These are phyloP conservation scores for Chaetomidium leptoderma DNA, from an alignment of 495 filamentous ascomycete species.

Conservation along the genomic window DNA sequence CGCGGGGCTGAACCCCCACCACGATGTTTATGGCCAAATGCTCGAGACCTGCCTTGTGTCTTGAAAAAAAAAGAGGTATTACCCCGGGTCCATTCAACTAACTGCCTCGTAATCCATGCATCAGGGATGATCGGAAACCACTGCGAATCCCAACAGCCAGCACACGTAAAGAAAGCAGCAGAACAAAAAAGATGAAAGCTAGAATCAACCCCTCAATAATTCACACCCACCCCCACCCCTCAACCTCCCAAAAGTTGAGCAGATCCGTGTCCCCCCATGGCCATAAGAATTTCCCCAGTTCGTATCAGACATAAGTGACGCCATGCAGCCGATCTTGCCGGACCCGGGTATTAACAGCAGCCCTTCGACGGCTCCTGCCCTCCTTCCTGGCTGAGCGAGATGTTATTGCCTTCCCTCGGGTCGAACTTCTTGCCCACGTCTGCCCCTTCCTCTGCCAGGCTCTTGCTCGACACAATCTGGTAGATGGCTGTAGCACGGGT, in stretches of 20 bases:
- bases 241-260: conserved; percentile 35
- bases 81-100: conserved; percentile 29
- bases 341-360: conserved; percentile 61
- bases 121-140: conserved; percentile 22
- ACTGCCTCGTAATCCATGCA: conserved; percentile 32
- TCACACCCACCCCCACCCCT: conserved; percentile 6
- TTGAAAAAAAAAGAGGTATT: conserved; percentile 26
- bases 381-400: conserved; percentile 70
- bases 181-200: conserved; percentile 31
- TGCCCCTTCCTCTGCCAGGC: conserved; percentile 73
- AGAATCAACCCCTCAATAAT: conserved; percentile 29
- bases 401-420: conserved; percentile 54
- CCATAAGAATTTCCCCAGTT: conserved; percentile 31
- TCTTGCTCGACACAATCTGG: conserved; percentile 97
- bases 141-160: conserved; percentile 25
- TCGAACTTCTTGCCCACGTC: conserved; percentile 51
- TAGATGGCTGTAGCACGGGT: conserved; percentile 74
- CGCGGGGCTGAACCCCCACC: too few relatives aligned
- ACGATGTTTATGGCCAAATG: too few relatives aligned
- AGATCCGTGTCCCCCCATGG: conserved; percentile 37
- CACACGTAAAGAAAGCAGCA: conserved; percentile 29
- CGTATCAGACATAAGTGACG: conserved; percentile 44
- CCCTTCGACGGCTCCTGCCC: conserved; percentile 70
- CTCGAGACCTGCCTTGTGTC: background rate
- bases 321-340: conserved; percentile 45